Evolutionary conservation across 495 filamentous ascomycete genomes (phyloP), one percentile per base, ranked within the genome.

Genomic region (Bathelium albidoporum): DNA sequence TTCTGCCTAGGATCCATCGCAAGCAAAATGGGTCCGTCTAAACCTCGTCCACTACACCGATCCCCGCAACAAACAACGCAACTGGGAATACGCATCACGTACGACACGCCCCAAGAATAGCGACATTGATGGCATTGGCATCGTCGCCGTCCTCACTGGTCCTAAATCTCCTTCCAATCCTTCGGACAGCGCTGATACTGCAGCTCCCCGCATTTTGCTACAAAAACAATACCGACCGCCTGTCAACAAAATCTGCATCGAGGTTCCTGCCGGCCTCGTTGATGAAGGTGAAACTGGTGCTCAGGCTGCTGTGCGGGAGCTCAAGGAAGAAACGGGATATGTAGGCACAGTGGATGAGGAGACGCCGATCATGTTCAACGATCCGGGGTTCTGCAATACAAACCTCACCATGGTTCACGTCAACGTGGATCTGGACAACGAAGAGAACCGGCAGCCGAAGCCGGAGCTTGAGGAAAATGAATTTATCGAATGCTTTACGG

Each of bases 241-340:
- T 0, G 77, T 95, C 44, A 83, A 89, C 66, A 88, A 87, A 65
- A 77, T 89, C 29, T 82, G 83, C 36, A 87, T 96, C 63, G 92
- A 96, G 71, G 80, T 95, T 1, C 92, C 92, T 0, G 92, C 92
- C 2, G 92, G 92, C 0, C 75, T 97, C 10, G 83, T 96, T 16
- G 92, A 97, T 74, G 86, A 84, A 9, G 85, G 83, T 32, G 92
- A 96, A 73, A 88, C 84, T 0, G 83, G 87, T 0, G 88, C 91
- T 68, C 73, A 88, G 64, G 88, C 88, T 61, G 92, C 92, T 9
- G 80, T 95, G 16, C 79, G 92, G n/a, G 92, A 97, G 71, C 79
- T 98, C 64, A 90, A 84, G 67, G 94, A 98, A 74, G 94, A 98
- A 75, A 96, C 94, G 0, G 94, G 94, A 4, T 97, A 94, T 72